Conservation (phyloP, 345 rosid genomes). For the Salix udensis region DNA sequence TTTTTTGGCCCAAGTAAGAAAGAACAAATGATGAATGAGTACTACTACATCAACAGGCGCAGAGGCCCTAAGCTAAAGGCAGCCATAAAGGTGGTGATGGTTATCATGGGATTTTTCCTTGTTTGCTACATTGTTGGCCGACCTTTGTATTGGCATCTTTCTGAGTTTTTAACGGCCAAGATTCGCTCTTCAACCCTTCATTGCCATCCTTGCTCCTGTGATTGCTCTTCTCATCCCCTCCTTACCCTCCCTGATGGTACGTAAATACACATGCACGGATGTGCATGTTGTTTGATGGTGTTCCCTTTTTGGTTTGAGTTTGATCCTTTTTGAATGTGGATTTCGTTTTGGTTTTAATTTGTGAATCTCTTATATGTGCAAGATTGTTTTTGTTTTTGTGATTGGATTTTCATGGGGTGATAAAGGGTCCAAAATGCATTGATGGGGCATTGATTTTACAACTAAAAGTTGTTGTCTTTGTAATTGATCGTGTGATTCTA, state of each 20-base stretch:
- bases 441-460: neutral
- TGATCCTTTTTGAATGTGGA: neutral
- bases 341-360: neutral
- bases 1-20: neutral
- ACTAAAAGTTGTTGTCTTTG: neutral
- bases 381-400: neutral
- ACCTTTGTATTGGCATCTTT: slow-evolving; percentile 55
- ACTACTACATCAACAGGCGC: neutral
- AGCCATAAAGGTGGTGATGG: slow-evolving; percentile 35
- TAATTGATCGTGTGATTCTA: neutral
- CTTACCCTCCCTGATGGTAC: slow-evolving; percentile 48
- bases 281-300: neutral
- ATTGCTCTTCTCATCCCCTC: slow-evolving; percentile 57
- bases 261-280: neutral
- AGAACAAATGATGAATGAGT: neutral
- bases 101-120: slow-evolving; percentile 41
- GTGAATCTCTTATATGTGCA: neutral
- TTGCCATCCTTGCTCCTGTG: slow-evolving; percentile 55
- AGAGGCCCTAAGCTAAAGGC: slow-evolving; percentile 34
- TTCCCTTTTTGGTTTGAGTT: neutral
- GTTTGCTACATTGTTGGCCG: slow-evolving; percentile 48
- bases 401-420: neutral
- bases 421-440: neutral
- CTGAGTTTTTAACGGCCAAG: slow-evolving; percentile 35
- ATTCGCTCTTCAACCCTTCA: slow-evolving; percentile 16